A percentile compares a stretch with the other conserved stretches of the same genome.
Conservation (phyloP, 1,139 yeast species). For the Tardiomyces blankii region DNA sequence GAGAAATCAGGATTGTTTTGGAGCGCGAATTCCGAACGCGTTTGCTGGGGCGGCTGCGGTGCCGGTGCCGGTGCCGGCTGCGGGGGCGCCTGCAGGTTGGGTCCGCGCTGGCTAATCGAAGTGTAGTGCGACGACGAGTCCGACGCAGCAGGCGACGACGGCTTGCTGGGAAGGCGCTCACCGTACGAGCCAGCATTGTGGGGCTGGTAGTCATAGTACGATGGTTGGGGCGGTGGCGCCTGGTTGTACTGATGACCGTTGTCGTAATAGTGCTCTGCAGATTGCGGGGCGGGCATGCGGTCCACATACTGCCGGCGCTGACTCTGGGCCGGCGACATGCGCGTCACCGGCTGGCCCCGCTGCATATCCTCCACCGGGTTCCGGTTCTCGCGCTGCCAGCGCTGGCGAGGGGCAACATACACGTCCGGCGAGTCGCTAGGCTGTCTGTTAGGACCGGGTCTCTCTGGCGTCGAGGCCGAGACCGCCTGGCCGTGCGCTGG, state of each 20-base stretch:
- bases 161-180: background rate
- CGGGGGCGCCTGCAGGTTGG: conserved; percentile 46
- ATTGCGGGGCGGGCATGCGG: background rate
- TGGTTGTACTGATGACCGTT: conserved; percentile 1
- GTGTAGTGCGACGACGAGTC: conserved; percentile 50
- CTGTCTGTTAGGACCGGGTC: too few relatives aligned
- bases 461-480: too few relatives aligned
- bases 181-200: too few relatives aligned
- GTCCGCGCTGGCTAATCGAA: conserved; percentile 67
- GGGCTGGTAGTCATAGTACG: conserved; percentile 2
- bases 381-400: conserved; percentile 7
- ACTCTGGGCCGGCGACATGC: conserved; percentile 1
- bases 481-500: too few relatives aligned
- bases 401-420: conserved; percentile 15
- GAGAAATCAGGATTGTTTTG: conserved; percentile 26
- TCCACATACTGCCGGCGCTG: conserved; percentile 1
- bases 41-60: conserved; percentile 8
- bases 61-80: conserved; percentile 8
- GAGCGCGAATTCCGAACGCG: conserved; percentile 21
- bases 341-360: background rate
- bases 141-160: conserved; percentile 22
- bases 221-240: conserved; percentile 5
- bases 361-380: conserved; percentile 1
- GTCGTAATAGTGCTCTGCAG: background rate
- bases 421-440: conserved; percentile 1